Percentiles rank a stretch among this genome's conserved stretches.
These are phyloP conservation scores for Chrysoporthe austroafricana DNA, from an alignment of 2,329 filamentous ascomycete species.

Conservation along the genomic window DNA sequence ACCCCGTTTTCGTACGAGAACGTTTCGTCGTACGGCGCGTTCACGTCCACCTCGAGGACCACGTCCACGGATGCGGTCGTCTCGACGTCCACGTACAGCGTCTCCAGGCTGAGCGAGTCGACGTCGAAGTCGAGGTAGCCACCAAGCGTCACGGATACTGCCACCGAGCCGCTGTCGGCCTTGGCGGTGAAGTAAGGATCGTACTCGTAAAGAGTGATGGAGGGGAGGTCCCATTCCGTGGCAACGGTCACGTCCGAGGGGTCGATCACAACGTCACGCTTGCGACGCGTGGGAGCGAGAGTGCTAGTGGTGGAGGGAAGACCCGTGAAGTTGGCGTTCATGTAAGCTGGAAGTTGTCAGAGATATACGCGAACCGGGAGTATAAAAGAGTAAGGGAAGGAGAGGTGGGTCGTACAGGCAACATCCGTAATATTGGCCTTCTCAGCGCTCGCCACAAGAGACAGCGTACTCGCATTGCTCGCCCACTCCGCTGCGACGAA, in stretches of 20 bases:
- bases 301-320: slow-evolving; percentile 16
- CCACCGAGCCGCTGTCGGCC: slow-evolving; percentile 41
- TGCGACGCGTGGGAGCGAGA: not conserved
- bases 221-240: slow-evolving; percentile 18
- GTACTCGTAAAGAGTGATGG: slow-evolving; percentile 18
- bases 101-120: slow-evolving; percentile 38
- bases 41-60: slow-evolving; percentile 41
- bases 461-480: not conserved
- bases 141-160: slow-evolving; percentile 44
- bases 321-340: slow-evolving; percentile 22
- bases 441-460: slow-evolving; percentile 15
- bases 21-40: slow-evolving; percentile 39
- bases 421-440: slow-evolving; percentile 11
- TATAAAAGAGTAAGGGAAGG: too few relatives aligned
- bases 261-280: slow-evolving; percentile 14
- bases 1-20: slow-evolving; percentile 44
- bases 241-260: slow-evolving; percentile 11
- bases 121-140: slow-evolving; percentile 48
- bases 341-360: slow-evolving; percentile 15
- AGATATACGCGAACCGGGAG: too few relatives aligned
- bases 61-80: slow-evolving; percentile 42
- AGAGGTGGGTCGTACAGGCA: slow-evolving; percentile 1
- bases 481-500: slow-evolving; percentile 17
- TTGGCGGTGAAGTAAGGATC: slow-evolving; percentile 39
- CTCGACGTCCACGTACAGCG: slow-evolving; percentile 49